These are phyloP conservation scores for Lactarius psammicola DNA, from an alignment of 768 basidiomycete genomes.

Conservation along the genomic window DNA sequence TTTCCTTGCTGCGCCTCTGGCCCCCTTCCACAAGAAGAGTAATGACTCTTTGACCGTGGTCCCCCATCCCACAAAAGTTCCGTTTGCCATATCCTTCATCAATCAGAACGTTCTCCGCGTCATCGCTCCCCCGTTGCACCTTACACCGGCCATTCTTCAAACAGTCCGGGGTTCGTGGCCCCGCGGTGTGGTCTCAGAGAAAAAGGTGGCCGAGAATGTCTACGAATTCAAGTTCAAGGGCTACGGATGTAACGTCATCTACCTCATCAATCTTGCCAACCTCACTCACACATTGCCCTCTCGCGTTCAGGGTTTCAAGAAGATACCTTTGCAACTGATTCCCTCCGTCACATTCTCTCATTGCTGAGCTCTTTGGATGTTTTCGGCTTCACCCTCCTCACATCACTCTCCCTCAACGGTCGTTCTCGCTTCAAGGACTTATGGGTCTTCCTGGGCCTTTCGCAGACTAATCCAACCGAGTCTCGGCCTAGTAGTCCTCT, in stretches of 20 bases:
- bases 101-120: slow-evolving; percentile 69
- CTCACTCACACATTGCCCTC: slow-evolving; percentile 8
- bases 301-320: slow-evolving; percentile 66
- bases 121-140: slow-evolving; percentile 69
- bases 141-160: slow-evolving; percentile 78
- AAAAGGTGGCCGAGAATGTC: slow-evolving; percentile 66
- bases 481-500: slow-evolving; percentile 38
- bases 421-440: slow-evolving; percentile 73
- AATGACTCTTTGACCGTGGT: slow-evolving; percentile 11
- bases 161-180: slow-evolving; percentile 78
- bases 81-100: slow-evolving; percentile 73
- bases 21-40: slow-evolving; percentile 31
- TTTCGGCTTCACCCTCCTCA: slow-evolving; percentile 63
- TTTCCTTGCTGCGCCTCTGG: slow-evolving; percentile 39
- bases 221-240: slow-evolving; percentile 83
- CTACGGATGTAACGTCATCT: slow-evolving; percentile 60
- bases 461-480: slow-evolving; percentile 35
- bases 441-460: slow-evolving; percentile 70
- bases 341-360: slow-evolving; percentile 65
- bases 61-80: slow-evolving; percentile 23
- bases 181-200: slow-evolving; percentile 73
- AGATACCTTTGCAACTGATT: slow-evolving; percentile 72
- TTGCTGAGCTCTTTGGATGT: slow-evolving; percentile 65
- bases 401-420: slow-evolving; percentile 68
- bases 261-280: slow-evolving; percentile 25